phyloP scores from a whole-genome alignment of 306 rosid species.

The Hippophae rhamnoides region DNA sequence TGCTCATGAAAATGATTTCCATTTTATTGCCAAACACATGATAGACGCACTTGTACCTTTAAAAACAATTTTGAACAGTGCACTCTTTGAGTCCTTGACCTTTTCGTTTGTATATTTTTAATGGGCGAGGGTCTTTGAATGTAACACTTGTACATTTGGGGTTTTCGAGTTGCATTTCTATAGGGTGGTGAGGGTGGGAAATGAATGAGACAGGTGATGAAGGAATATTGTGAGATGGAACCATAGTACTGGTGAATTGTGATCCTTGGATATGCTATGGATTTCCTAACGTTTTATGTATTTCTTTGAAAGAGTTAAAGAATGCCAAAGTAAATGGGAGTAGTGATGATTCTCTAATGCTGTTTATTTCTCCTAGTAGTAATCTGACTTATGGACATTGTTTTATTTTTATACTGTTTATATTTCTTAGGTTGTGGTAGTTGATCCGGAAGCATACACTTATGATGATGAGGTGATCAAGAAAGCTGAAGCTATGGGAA shows the following conservation, averaged over 20 bases:
- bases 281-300: not conserved
- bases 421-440: conserved; percentile 42
- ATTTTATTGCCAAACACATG: too few species aligned
- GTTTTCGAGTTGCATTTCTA: too few species aligned
- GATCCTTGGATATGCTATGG: not conserved
- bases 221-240: not conserved
- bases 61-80: too few species aligned
- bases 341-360: not conserved
- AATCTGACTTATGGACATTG: not conserved
- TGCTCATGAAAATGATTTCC: too few species aligned
- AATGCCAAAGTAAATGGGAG: not conserved
- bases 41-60: too few species aligned
- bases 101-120: too few species aligned
- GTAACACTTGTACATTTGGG: too few species aligned
- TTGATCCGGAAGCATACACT: conserved; percentile 78
- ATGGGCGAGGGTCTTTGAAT: too few species aligned
- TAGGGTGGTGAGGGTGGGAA: not conserved
- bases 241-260: not conserved
- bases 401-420: not conserved
- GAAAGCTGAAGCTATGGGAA: conserved; percentile 96
- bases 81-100: too few species aligned
- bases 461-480: conserved; percentile 91
- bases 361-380: not conserved
- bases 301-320: not conserved
- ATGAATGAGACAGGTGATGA: not conserved